phyloP scores from a whole-genome alignment of 495 filamentous ascomycete genomes.

The Diplogelasinospora grovesii region DNA sequence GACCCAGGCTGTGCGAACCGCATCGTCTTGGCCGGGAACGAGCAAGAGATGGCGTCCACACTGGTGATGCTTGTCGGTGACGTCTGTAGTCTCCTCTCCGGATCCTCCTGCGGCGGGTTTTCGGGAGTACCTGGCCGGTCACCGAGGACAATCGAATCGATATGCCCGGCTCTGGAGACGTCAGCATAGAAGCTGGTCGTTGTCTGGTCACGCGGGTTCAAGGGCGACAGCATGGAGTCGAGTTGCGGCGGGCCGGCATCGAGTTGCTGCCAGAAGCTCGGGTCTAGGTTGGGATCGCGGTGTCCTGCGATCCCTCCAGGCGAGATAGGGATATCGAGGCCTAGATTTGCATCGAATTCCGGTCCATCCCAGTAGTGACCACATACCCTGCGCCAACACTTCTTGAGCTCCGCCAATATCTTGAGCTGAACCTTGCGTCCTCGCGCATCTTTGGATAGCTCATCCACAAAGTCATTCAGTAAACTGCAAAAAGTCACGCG shows the following conservation, averaged over 20 bases:
- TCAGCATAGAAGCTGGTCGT: constrained; percentile 44
- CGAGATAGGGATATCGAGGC: constrained; percentile 60
- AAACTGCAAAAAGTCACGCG: constrained; percentile 74
- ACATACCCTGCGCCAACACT: constrained; percentile 93
- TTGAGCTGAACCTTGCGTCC: constrained; percentile 74
- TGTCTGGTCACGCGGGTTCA: constrained; percentile 17
- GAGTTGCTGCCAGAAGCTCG: constrained; percentile 37
- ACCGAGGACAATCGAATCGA: constrained; percentile 34
- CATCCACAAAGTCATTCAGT: constrained; percentile 68
- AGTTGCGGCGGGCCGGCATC: constrained; percentile 35
- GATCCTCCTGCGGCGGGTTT: constrained; percentile 15
- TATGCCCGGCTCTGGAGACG: constrained; percentile 42
- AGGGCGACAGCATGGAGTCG: constrained; percentile 27
- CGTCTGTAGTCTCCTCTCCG: constrained; percentile 28
- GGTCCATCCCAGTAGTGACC: constrained; percentile 78
- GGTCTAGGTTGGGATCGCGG: constrained; percentile 46
- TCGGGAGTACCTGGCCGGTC: constrained; percentile 39
- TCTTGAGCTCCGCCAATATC: constrained; percentile 88
- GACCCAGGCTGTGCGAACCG: constrained; percentile 39
- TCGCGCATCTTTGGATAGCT: constrained; percentile 34
- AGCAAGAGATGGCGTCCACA: constrained; percentile 70
- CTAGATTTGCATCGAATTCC: constrained; percentile 49
- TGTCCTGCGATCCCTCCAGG: constrained; percentile 64
- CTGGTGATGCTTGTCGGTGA: constrained; percentile 49
- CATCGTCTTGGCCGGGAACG: constrained; percentile 61